phyloP scores from a whole-genome alignment of 495 filamentous ascomycete genomes.

The Achaetomiella virescens region DNA sequence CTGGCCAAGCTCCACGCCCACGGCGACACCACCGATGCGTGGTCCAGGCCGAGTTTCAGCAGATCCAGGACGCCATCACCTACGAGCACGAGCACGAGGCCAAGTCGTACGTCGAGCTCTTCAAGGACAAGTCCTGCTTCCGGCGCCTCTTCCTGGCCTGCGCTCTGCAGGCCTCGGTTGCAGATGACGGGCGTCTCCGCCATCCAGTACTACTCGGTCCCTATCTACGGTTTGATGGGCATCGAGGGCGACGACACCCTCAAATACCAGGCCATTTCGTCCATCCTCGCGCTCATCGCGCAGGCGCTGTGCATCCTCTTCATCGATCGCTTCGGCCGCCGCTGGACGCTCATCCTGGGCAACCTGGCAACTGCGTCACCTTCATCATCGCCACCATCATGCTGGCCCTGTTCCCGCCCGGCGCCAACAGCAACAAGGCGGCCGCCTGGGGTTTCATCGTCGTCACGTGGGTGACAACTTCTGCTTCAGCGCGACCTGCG shows the following conservation, averaged over 20 bases:
- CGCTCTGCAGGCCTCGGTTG: not conserved
- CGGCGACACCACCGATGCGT: slow-evolving; percentile 2
- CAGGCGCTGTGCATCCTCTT: slow-evolving; percentile 4
- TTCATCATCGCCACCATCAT: slow-evolving; percentile 11
- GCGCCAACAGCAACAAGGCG: not conserved
- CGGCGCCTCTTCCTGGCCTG: slow-evolving; percentile 9
- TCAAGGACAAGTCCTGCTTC: slow-evolving; percentile 7
- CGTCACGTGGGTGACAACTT: slow-evolving; percentile 9
- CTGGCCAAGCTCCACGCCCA: slow-evolving; percentile 7
- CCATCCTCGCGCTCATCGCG: slow-evolving; percentile 5
- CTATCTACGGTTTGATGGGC: slow-evolving; percentile 9
- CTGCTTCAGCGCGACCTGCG: slow-evolving; percentile 10
- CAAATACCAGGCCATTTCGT: slow-evolving; percentile 12
- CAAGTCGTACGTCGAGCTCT: slow-evolving; percentile 9
- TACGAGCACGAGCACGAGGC: slow-evolving; percentile 5
- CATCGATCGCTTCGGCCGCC: slow-evolving; percentile 8
- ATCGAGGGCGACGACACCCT: slow-evolving; percentile 10
- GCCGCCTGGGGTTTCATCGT: slow-evolving; percentile 10
- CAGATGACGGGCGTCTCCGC: slow-evolving; percentile 11
- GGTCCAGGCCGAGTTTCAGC: slow-evolving; percentile 8
- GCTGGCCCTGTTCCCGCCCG: slow-evolving; percentile 4
- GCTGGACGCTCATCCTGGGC: slow-evolving; percentile 7
- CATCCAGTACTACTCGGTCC: slow-evolving; percentile 14
- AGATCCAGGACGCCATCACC: slow-evolving; percentile 1
- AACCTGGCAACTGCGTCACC: slow-evolving; percentile 12